Evolutionary conservation across 805 yeast species (phyloP).

Genomic region (Ogataea populi-albae): DNA sequence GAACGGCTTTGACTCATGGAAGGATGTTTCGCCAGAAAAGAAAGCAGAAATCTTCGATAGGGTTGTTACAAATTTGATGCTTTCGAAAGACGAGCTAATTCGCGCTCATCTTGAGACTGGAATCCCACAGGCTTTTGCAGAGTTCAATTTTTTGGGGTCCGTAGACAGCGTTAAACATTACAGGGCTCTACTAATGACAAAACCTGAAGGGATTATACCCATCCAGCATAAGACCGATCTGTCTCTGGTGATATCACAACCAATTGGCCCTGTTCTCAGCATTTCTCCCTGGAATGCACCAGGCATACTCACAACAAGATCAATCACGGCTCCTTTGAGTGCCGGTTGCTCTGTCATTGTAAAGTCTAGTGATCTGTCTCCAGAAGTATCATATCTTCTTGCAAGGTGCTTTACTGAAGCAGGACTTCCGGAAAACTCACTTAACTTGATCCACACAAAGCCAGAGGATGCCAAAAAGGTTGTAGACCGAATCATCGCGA

Average conservation of each 20-base stretch:
- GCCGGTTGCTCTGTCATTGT: slow-evolving; percentile 48
- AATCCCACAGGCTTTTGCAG: slow-evolving; percentile 36
- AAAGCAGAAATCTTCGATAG: slow-evolving; percentile 13
- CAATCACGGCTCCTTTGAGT: slow-evolving; percentile 42
- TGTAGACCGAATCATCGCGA: slow-evolving; percentile 28
- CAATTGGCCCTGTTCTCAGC: slow-evolving; percentile 45
- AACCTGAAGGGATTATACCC: slow-evolving; percentile 21
- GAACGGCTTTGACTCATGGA: slow-evolving; percentile 22
- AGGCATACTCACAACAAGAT: slow-evolving; percentile 37
- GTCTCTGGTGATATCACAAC: slow-evolving; percentile 33
- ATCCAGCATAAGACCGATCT: slow-evolving; percentile 14
- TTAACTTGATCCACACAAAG: slow-evolving; percentile 35
- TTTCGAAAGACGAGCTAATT: slow-evolving; percentile 14
- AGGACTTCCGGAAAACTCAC: slow-evolving; percentile 37
- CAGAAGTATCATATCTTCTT: slow-evolving; percentile 32
- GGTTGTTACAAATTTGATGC: slow-evolving; percentile 9
- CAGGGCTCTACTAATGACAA: slow-evolving; percentile 19
- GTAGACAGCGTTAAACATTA: slow-evolving; percentile 33
- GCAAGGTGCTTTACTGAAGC: slow-evolving; percentile 36
- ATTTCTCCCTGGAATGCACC: slow-evolving; percentile 53
- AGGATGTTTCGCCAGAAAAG: slow-evolving; percentile 4
- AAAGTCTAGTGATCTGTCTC: slow-evolving; percentile 41
- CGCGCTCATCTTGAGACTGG: slow-evolving; percentile 35
- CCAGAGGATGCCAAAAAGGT: slow-evolving; percentile 28
- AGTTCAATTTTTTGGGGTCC: slow-evolving; percentile 32